Base-by-base conservation (phyloP, 306 rosid species). In the Boehmeria nivea region DNA sequence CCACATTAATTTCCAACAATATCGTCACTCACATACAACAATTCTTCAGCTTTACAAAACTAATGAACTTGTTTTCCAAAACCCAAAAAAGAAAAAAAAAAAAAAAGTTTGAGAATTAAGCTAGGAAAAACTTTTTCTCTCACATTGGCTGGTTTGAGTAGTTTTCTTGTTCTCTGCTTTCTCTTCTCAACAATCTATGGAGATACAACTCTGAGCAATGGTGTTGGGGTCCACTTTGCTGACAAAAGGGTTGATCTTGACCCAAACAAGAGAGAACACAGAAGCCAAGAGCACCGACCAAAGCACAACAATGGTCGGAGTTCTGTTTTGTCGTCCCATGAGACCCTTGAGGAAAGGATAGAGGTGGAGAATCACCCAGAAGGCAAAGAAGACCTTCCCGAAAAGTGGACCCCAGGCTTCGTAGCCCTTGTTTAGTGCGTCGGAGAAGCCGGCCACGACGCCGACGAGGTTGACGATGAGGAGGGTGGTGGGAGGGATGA, bases 291-390 rank as follows among this genome's bases (percentile, higher is more conserved):
- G 71, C 78, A 90, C 94, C 11, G 98, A 82, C 98, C 98, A 90
- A 1, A 90, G 78, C 43, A 90, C 74, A 70, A 90, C 98, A 69
- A 90, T 76, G 57, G 98, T 90, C 36, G 98, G 98, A 12, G 98
- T 90, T 18, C 95, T 64, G 81, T 90, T 90, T 48, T 87, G 95
- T 65, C 98, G 88, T 44, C 95, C 98, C 98, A 90, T 90, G 48
- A 90, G 94, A 76, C 98, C 98, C 68, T 90, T 90, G 19, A 90
- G 88, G 94, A 90, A 90, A 5, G 98, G 98, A 33, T 90, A 90
- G 63, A 90, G 95, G 74, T 90, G 98, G 28, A 87, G 70, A 23
- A 90, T 84, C 13, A 90, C 98, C 98, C 98, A 90, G 36, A 84
- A 84, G 47, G 98, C 90, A 38, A 87, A 90, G 88, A 90, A 90